Conservation (phyloP, 2,329 filamentous ascomycete species). For the Fusarium marasasianum region DNA sequence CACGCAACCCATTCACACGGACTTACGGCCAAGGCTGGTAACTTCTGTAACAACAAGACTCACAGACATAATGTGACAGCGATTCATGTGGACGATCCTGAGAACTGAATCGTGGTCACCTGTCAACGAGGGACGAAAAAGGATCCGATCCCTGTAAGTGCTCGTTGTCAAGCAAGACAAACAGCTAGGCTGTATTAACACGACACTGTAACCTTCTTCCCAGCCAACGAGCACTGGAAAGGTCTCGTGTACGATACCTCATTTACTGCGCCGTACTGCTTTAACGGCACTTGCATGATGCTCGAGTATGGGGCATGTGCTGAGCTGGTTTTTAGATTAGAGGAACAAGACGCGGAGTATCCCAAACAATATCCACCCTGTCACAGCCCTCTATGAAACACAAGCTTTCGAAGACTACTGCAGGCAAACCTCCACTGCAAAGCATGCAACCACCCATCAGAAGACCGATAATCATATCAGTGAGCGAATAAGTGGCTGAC, state of each 20-base stretch:
- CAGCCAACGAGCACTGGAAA: not conserved
- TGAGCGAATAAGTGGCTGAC: constrained; percentile 6
- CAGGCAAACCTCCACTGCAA: constrained; percentile 11
- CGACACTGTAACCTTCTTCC: not conserved
- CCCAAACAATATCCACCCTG: constrained; percentile 28
- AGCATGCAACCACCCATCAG: constrained; percentile 18
- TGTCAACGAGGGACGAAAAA: constrained; percentile 1
- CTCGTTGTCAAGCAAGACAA: not conserved
- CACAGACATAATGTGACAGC: constrained; percentile 33
- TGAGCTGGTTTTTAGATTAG: constrained; percentile 32
- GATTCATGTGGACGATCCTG: constrained; percentile 41
- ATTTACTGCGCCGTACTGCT: constrained; percentile 21
- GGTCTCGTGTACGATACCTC: constrained; percentile 6
- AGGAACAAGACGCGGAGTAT: constrained; percentile 29
- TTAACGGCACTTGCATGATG: constrained; percentile 19
- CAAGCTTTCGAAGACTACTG: constrained; percentile 14
- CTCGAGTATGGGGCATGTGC: not conserved
- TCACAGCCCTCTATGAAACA: constrained; percentile 25
- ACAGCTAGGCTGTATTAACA: constrained; percentile 3
- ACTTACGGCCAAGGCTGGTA: constrained; percentile 11
- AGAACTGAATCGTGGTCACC: constrained; percentile 25
- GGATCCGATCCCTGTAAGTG: constrained; percentile 11
- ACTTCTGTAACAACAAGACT: constrained; percentile 2
- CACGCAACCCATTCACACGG: not conserved
- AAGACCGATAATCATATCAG: not conserved